These are phyloP conservation scores for Dendryphion nanum DNA, from an alignment of 2,329 filamentous ascomycete species.

Conservation along the genomic window DNA sequence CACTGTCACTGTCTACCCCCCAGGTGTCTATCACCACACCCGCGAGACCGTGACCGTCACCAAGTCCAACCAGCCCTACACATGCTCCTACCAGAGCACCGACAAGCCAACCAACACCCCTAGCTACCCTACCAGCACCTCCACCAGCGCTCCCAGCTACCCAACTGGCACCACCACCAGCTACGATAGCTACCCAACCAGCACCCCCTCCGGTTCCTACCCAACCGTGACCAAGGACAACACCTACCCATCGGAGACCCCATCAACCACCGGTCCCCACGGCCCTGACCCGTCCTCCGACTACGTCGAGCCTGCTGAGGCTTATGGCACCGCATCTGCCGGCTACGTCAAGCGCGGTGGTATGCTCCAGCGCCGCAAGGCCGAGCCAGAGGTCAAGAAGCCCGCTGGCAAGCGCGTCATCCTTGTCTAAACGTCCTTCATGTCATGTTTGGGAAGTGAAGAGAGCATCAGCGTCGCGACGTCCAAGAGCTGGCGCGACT, in stretches of 20 bases:
- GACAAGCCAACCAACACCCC: slow-evolving; percentile 14
- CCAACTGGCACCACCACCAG: background rate
- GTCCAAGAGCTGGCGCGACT: too few relatives aligned
- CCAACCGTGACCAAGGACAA: slow-evolving; percentile 1
- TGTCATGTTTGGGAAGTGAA: too few relatives aligned
- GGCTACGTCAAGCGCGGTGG: slow-evolving; percentile 22
- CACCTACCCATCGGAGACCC: slow-evolving; percentile 1
- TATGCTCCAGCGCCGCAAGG: slow-evolving; percentile 20
- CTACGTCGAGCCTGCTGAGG: slow-evolving; percentile 7
- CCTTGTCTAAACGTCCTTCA: slow-evolving; percentile 5
- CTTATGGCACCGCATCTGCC: slow-evolving; percentile 5
- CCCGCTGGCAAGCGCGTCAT: slow-evolving; percentile 6
- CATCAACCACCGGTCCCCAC: slow-evolving; percentile 3
- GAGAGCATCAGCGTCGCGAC: too few relatives aligned
- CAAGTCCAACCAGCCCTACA: slow-evolving; percentile 25
- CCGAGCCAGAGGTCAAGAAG: slow-evolving; percentile 3
- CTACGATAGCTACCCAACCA: background rate
- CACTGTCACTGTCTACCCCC: slow-evolving; percentile 20
- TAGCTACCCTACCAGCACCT: background rate
- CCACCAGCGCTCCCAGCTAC: background rate
- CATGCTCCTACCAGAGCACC: slow-evolving; percentile 22
- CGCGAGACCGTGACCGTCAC: slow-evolving; percentile 34
- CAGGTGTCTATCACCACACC: slow-evolving; percentile 27
- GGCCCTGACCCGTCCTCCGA: slow-evolving; percentile 8
- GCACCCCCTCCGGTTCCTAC: background rate